Base-by-base conservation (phyloP, 306 rosid genomes). In the Acmispon strigosus region DNA sequence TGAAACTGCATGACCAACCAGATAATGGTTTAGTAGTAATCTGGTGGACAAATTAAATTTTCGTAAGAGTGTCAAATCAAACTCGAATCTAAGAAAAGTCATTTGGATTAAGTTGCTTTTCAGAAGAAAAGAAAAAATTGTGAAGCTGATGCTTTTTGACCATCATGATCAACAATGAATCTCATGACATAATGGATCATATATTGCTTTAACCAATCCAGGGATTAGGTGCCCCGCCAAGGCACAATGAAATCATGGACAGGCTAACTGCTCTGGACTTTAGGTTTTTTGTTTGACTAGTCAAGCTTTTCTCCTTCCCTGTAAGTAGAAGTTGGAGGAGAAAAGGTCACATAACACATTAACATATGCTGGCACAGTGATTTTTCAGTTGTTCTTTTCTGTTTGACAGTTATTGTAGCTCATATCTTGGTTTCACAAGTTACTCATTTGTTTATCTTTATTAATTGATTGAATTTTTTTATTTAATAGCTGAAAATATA, bases 101-200 rank as follows among this genome's bases (percentile, higher is more conserved):
- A n/a, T n/a, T n/a, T n/a, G n/a, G n/a, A n/a, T n/a, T n/a, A n/a
- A n/a, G n/a, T n/a, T n/a, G n/a, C n/a, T n/a, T n/a, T n/a, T n/a
- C n/a, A n/a, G n/a, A n/a, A n/a, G n/a, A n/a, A n/a, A n/a, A n/a
- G n/a, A 32, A 32, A 5, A 39, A 41, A 54, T n/a, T 56, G 48
- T 6, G 36, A 71, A 54, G 51, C 69, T 62, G 62, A 67, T 29
- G 67, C 34, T 10, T 39, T 50, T 69, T 80, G 67, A 68, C 52
- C 52, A 80, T 74, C 64, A 69, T 62, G 22, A 47, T 69, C 64
- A 69, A 75, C 43, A 54, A 69, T 74, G 47, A 74, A 74, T 62
- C 68, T 56, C 18, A 44, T 62, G 77, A 69, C 27, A 69, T 29
- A 54, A 74, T 36, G 51, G 63, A 47, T 62, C 57, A 60, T 60